phyloP scores from a whole-genome alignment of 805 yeast species.

The Pichia membranifaciens region DNA sequence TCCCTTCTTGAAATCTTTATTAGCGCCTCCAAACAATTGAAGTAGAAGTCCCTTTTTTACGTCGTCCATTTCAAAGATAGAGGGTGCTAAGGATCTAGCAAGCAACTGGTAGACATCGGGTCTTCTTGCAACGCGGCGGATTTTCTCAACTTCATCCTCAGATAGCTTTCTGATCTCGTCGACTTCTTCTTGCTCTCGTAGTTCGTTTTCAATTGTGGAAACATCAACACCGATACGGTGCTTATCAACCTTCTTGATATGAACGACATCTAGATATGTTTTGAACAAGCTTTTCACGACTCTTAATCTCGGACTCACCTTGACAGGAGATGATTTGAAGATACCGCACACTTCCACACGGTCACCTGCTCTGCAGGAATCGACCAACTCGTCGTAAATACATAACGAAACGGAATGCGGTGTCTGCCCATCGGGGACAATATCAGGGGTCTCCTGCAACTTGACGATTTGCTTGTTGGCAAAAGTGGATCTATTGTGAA shows the following conservation, averaged over 20 bases:
- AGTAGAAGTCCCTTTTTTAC: slow-evolving; percentile 91
- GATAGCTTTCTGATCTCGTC: slow-evolving; percentile 70
- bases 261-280: slow-evolving; percentile 92
- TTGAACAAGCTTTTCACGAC: slow-evolving; percentile 79
- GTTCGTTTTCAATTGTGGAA: slow-evolving; percentile 58
- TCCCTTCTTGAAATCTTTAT: slow-evolving; percentile 81
- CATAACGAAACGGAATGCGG: slow-evolving; percentile 94
- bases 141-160: slow-evolving; percentile 61
- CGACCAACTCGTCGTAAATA: slow-evolving; percentile 94
- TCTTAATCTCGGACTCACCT: slow-evolving; percentile 80
- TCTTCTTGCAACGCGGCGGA: slow-evolving; percentile 56
- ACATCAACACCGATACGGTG: slow-evolving; percentile 77
- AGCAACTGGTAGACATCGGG: slow-evolving; percentile 79
- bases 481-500: slow-evolving; percentile 88
- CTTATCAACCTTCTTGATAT: slow-evolving; percentile 78
- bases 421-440: slow-evolving; percentile 97
- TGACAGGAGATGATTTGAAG: slow-evolving; percentile 86
- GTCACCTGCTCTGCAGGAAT: slow-evolving; percentile 93
- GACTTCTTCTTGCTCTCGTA: slow-evolving; percentile 59
- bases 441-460: slow-evolving; percentile 75
- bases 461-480: slow-evolving; percentile 94
- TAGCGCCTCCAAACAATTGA: slow-evolving; percentile 94
- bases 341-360: slow-evolving; percentile 93
- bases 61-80: slow-evolving; percentile 92
- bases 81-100: slow-evolving; percentile 93